Percentiles rank a stretch among this genome's conserved stretches.
Conservation (phyloP, 345 rosid species). For the Cochlearia excelsa region DNA sequence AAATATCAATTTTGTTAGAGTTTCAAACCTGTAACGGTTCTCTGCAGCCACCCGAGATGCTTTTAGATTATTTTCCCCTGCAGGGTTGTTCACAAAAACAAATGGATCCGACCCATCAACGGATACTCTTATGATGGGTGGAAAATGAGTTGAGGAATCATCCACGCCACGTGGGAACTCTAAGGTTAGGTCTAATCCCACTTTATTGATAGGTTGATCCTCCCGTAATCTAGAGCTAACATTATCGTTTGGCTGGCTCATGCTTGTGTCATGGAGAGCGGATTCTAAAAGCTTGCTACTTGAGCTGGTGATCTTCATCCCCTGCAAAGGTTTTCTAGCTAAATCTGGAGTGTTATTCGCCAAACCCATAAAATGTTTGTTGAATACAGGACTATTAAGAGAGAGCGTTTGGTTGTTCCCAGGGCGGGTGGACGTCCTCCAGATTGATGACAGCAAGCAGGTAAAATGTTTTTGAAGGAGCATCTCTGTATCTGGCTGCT, state of each 20-base stretch:
- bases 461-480: conserved; percentile 93
- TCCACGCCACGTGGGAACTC: conserved; percentile 54
- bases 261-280: conserved; percentile 66
- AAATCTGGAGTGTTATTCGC: conserved; percentile 39
- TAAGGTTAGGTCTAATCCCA: conserved; percentile 61
- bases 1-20: not conserved
- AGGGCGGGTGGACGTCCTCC: conserved; percentile 50
- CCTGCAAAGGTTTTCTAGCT: conserved; percentile 42
- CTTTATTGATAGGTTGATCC: conserved; percentile 39
- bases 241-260: conserved; percentile 36
- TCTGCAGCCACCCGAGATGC: conserved; percentile 51
- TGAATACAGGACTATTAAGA: conserved; percentile 47
- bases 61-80: conserved; percentile 47
- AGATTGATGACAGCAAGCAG: conserved; percentile 73
- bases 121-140: conserved; percentile 54
- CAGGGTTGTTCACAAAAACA: conserved; percentile 33
- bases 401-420: conserved; percentile 38
- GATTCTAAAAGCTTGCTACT: conserved; percentile 56
- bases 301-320: conserved; percentile 54
- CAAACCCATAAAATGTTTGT: conserved; percentile 49
- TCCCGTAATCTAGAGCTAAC: conserved; percentile 42
- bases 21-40: conserved; percentile 71
- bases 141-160: conserved; percentile 47
- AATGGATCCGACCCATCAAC: conserved; percentile 47
- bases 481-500: conserved; percentile 77